A percentile compares a stretch with the other conserved stretches of the same genome.
phyloP scores from a whole-genome alignment of 768 basidiomycete species.

The Kondoa malvinella region DNA sequence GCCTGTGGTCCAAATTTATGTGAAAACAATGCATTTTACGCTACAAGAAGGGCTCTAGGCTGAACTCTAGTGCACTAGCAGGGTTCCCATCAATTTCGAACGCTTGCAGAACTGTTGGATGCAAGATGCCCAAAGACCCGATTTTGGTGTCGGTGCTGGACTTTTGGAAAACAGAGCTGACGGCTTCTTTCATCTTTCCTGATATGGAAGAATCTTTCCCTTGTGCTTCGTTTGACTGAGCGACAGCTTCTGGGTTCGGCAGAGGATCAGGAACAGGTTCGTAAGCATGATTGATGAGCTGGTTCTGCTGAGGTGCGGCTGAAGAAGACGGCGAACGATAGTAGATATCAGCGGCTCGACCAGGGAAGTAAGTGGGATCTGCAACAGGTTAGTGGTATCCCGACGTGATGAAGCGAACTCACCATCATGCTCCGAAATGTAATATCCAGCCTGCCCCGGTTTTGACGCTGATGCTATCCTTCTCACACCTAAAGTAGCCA shows the following conservation, averaged over 20 bases:
- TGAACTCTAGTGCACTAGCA: slow-evolving; percentile 58
- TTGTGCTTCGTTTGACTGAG: neutral
- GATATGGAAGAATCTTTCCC: slow-evolving; percentile 25
- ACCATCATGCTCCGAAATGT: slow-evolving; percentile 75
- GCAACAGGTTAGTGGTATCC: slow-evolving; percentile 9
- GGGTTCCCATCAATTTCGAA: slow-evolving; percentile 54
- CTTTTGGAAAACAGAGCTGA: neutral
- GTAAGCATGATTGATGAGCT: slow-evolving; percentile 19
- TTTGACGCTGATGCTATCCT: slow-evolving; percentile 46
- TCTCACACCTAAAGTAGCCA: slow-evolving; percentile 89
- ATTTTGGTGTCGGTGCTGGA: slow-evolving; percentile 46
- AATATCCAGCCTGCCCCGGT: slow-evolving; percentile 60
- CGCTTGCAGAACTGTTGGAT: slow-evolving; percentile 75
- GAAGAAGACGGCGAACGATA: slow-evolving; percentile 47
- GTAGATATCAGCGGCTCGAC: slow-evolving; percentile 77
- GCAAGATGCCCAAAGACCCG: slow-evolving; percentile 80
- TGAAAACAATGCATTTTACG: neutral
- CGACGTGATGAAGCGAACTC: slow-evolving; percentile 27
- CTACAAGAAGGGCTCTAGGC: slow-evolving; percentile 83
- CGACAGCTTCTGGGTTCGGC: slow-evolving; percentile 11
- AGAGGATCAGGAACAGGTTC: slow-evolving; percentile 20
- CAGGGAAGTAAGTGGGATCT: slow-evolving; percentile 92
- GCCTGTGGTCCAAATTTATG: neutral
- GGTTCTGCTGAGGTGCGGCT: slow-evolving; percentile 13
- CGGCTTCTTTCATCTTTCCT: slow-evolving; percentile 16